Conservation (phyloP, 164 flowering plant species). For the Magnolia changhungtana region DNA sequence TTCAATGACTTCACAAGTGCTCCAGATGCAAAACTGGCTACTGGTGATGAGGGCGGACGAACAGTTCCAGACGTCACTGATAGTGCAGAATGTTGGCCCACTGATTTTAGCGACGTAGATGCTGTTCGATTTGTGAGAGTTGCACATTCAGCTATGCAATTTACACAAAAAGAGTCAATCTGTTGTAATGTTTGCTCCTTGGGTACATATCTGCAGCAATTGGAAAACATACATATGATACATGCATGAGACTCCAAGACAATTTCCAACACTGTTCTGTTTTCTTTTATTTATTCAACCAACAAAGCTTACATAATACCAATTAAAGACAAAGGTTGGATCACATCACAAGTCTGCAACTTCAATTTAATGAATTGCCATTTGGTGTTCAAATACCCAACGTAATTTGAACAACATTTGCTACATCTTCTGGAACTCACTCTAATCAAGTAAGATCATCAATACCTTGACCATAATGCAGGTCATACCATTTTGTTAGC, state of each 20-base stretch:
- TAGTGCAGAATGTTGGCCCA: slow-evolving; percentile 47
- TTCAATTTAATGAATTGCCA: neutral
- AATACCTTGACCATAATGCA: neutral
- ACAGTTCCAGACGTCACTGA: slow-evolving; percentile 38
- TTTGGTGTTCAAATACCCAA: neutral
- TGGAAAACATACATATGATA: neutral
- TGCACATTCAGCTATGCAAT: slow-evolving; percentile 74
- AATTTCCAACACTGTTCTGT: neutral
- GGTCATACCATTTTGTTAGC: no score
- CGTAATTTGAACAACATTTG: neutral
- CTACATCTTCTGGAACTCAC: neutral
- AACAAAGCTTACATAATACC: neutral
- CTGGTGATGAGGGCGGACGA: slow-evolving; percentile 50
- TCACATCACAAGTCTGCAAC: no score
- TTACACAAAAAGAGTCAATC: slow-evolving; percentile 82
- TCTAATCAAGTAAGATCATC: neutral
- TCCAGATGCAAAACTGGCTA: slow-evolving; percentile 71
- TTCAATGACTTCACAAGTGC: slow-evolving; percentile 79
- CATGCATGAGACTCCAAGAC: neutral
- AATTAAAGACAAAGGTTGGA: neutral
- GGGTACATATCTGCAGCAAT: slow-evolving; percentile 75
- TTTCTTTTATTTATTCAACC: neutral
- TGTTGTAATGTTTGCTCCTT: slow-evolving; percentile 78
- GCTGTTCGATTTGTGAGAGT: slow-evolving; percentile 42
- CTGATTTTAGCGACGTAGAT: slow-evolving; percentile 57